Conservation (phyloP, 1,284 basidiomycete species). For the Golubevia pallescens region DNA sequence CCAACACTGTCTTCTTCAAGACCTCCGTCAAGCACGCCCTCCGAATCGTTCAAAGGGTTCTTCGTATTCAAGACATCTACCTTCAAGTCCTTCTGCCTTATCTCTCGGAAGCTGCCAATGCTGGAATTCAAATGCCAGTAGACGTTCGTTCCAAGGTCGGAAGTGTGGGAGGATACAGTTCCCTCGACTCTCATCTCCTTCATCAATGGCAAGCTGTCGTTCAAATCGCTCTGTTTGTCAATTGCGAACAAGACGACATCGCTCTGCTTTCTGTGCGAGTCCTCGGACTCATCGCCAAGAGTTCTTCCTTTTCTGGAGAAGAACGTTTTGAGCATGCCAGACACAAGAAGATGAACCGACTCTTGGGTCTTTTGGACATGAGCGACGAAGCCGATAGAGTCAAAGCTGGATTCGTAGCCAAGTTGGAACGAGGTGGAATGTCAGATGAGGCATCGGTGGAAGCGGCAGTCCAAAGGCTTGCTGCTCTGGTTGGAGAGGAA, state of each 20-base stretch:
- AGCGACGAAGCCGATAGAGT: conserved; percentile 87
- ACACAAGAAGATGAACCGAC: conserved; percentile 68
- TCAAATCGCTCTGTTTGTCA: conserved; percentile 81
- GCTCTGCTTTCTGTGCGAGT: conserved; percentile 82
- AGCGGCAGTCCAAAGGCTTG: conserved; percentile 55
- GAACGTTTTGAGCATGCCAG: conserved; percentile 72
- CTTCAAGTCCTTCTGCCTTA: conserved; percentile 84
- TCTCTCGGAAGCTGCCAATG: conserved; percentile 73
- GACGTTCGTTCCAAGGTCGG: conserved; percentile 66
- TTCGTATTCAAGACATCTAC: conserved; percentile 87
- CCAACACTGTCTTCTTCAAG: conserved; percentile 73
- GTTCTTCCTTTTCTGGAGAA: conserved; percentile 68
- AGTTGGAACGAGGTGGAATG: conserved; percentile 69
- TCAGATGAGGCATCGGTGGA: conserved; percentile 57
- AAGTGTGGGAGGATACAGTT: too few species aligned
- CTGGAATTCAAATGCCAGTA: conserved; percentile 69
- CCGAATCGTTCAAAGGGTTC: conserved; percentile 79
- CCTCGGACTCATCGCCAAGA: conserved; percentile 72
- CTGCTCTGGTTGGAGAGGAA: conserved; percentile 68
- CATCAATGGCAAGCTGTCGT: conserved; percentile 78
- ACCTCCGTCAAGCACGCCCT: conserved; percentile 80
- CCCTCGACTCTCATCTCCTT: conserved; percentile 80
- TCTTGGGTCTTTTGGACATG: conserved; percentile 81
- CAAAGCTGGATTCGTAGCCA: conserved; percentile 76
- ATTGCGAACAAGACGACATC: conserved; percentile 76